These are phyloP conservation scores for Cyclotella sp. DNA, from an alignment of 108 stramenopile genomes.

Conservation along the genomic window DNA sequence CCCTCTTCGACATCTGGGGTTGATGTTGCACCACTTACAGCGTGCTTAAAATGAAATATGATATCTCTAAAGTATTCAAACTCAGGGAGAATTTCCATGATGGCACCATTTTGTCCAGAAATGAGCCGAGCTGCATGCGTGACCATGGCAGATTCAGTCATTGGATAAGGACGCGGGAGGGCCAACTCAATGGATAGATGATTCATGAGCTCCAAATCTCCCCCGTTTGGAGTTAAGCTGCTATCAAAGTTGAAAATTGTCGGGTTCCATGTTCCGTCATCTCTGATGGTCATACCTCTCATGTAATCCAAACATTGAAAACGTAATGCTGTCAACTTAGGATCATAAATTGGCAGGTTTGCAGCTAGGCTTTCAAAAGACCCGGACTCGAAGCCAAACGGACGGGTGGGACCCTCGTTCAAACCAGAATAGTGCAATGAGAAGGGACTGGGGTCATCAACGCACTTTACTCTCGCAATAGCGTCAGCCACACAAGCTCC, in stretches of 20 bases:
- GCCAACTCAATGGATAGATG: constrained; percentile 86
- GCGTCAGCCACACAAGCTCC: constrained; percentile 96
- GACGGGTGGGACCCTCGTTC: constrained; percentile 94
- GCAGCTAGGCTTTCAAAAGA: constrained; percentile 93
- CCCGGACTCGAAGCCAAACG: constrained; percentile 96
- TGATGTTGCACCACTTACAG: constrained; percentile 80
- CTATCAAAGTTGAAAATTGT: constrained; percentile 93
- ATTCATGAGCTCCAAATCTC: constrained; percentile 83
- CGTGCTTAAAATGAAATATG: constrained; percentile 96
- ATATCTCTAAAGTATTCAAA: constrained; percentile 98
- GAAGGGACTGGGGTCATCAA: constrained; percentile 95
- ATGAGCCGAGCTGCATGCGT: constrained; percentile 81
- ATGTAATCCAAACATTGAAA: constrained; percentile 97
- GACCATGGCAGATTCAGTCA: constrained; percentile 65
- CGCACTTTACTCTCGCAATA: constrained; percentile 91
- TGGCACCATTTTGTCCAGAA: constrained; percentile 78
- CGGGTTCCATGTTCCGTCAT: constrained; percentile 72
- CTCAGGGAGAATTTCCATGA: constrained; percentile 97
- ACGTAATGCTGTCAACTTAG: constrained; percentile 82
- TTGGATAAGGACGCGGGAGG: constrained; percentile 74
- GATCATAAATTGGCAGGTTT: constrained; percentile 94
- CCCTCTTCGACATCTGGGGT: constrained; percentile 71
- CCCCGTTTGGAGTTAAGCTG: constrained; percentile 70
- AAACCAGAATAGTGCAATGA: constrained; percentile 95
- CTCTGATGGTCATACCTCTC: constrained; percentile 71